Evolutionary conservation across 768 basidiomycete genomes (phyloP).

Genomic region (Tulasnella sp.): DNA sequence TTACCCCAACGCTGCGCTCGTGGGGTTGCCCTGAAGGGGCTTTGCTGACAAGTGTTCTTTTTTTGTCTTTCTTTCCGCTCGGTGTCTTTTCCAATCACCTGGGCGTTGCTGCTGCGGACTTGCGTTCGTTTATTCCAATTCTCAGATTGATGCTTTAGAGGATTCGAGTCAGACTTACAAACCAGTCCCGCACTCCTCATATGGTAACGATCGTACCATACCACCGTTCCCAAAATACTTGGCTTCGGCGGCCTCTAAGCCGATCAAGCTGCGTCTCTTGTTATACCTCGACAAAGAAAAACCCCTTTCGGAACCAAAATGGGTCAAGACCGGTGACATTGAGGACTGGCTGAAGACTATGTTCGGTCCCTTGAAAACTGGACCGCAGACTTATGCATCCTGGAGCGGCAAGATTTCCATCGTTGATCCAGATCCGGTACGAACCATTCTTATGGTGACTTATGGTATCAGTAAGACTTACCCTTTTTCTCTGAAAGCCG

Average conservation of each 20-base stretch:
- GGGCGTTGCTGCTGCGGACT: background rate
- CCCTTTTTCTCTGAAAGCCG: constrained; percentile 44
- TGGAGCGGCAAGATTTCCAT: constrained; percentile 95
- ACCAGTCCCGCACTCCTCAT: constrained; percentile 38
- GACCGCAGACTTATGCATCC: constrained; percentile 27
- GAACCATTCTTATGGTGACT: constrained; percentile 27
- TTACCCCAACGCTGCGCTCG: background rate
- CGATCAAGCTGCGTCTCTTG: constrained; percentile 47
- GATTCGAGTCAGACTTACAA: constrained; percentile 65
- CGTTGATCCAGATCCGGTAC: constrained; percentile 88
- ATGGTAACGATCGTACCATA: constrained; percentile 50
- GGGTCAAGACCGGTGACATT: constrained; percentile 91
- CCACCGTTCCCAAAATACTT: constrained; percentile 50
- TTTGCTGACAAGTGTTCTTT: constrained; percentile 8
- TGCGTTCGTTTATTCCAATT: constrained; percentile 6
- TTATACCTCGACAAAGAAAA: constrained; percentile 79
- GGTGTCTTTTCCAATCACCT: background rate
- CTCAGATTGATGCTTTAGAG: constrained; percentile 67
- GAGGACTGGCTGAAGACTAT: constrained; percentile 89
- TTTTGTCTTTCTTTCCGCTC: background rate
- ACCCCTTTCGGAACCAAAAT: constrained; percentile 91
- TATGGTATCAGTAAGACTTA: constrained; percentile 2
- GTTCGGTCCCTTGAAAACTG: constrained; percentile 44
- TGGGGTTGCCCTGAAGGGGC: constrained; percentile 17
- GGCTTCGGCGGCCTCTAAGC: background rate